These are phyloP conservation scores for Penicillium tannophilum DNA, from an alignment of 495 filamentous ascomycete genomes.

Conservation along the genomic window DNA sequence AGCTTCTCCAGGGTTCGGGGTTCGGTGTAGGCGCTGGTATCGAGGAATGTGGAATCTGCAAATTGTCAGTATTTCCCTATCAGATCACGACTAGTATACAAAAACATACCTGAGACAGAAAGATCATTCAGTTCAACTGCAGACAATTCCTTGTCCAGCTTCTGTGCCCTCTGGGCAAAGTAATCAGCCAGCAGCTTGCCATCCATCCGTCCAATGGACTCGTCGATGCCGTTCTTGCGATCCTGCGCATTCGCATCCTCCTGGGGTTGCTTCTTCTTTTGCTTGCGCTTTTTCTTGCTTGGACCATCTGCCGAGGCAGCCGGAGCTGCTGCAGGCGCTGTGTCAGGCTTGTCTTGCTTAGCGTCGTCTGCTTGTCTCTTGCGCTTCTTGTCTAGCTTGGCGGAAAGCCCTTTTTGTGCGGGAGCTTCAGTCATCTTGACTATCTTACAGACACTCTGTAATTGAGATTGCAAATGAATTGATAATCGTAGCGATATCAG, in stretches of 20 bases:
- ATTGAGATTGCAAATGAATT: neutral
- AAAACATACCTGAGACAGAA: constrained; percentile 71
- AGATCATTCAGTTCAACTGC: constrained; percentile 80
- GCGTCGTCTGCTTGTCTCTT: constrained; percentile 53
- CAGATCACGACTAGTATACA: neutral
- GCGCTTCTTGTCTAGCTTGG: constrained; percentile 52
- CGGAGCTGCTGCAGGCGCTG: constrained; percentile 25
- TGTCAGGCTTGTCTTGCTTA: constrained; percentile 31
- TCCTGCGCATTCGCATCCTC: constrained; percentile 61
- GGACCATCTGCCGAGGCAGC: constrained; percentile 28
- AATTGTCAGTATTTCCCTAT: constrained; percentile 18
- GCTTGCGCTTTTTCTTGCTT: constrained; percentile 50
- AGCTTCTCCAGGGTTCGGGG: constrained; percentile 67
- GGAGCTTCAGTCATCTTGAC: constrained; percentile 25
- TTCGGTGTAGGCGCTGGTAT: constrained; percentile 73
- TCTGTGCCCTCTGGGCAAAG: constrained; percentile 72
- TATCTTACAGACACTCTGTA: neutral
- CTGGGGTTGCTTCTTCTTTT: constrained; percentile 50
- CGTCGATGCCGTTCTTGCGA: constrained; percentile 69
- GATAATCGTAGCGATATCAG: neutral
- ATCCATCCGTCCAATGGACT: constrained; percentile 79
- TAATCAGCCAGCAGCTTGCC: constrained; percentile 82
- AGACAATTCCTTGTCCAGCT: constrained; percentile 78
- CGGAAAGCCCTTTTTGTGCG: constrained; percentile 31
- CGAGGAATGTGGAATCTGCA: constrained; percentile 58